Conservation (phyloP, 179 eudicot genomes). For the Beta lomatogona region DNA sequence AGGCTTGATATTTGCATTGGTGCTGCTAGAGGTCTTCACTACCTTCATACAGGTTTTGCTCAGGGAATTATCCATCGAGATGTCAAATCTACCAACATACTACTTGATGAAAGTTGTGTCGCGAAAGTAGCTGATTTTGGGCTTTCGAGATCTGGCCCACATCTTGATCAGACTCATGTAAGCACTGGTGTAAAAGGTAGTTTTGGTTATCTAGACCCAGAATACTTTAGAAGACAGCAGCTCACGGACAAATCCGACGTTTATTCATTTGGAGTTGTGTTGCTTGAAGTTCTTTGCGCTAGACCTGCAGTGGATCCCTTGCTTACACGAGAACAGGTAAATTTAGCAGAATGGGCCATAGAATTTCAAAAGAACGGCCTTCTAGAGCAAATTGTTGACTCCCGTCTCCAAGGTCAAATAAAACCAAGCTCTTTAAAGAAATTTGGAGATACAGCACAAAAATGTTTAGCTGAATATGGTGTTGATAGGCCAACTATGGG, state of each 20-base stretch:
- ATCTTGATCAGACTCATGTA: slow-evolving; percentile 76
- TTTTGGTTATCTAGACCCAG: slow-evolving; percentile 86
- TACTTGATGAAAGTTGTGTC: slow-evolving; percentile 67
- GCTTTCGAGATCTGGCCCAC: slow-evolving; percentile 76
- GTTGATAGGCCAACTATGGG: slow-evolving; percentile 88
- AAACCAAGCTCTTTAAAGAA: slow-evolving; percentile 59
- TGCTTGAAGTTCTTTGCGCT: slow-evolving; percentile 82
- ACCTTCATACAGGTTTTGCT: slow-evolving; percentile 82
- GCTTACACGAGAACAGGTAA: slow-evolving; percentile 71
- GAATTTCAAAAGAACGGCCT: slow-evolving; percentile 58
- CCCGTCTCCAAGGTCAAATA: slow-evolving; percentile 46
- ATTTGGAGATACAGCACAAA: slow-evolving; percentile 76
- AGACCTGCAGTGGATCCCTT: slow-evolving; percentile 77
- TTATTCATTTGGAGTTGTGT: slow-evolving; percentile 83
- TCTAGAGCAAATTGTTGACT: slow-evolving; percentile 61
- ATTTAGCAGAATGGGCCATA: slow-evolving; percentile 85
- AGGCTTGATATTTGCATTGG: slow-evolving; percentile 90
- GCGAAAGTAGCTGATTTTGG: slow-evolving; percentile 94
- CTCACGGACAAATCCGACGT: slow-evolving; percentile 85
- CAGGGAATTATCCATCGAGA: slow-evolving; percentile 90
- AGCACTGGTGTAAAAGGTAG: slow-evolving; percentile 93
- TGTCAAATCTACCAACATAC: slow-evolving; percentile 78
- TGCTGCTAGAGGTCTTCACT: slow-evolving; percentile 84
- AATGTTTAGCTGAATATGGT: slow-evolving; percentile 79
- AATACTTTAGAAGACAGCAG: slow-evolving; percentile 78